These are phyloP conservation scores for Rhizopus sp. DNA, from an alignment of 371 early-diverging fungal genomes.

Conservation along the genomic window DNA sequence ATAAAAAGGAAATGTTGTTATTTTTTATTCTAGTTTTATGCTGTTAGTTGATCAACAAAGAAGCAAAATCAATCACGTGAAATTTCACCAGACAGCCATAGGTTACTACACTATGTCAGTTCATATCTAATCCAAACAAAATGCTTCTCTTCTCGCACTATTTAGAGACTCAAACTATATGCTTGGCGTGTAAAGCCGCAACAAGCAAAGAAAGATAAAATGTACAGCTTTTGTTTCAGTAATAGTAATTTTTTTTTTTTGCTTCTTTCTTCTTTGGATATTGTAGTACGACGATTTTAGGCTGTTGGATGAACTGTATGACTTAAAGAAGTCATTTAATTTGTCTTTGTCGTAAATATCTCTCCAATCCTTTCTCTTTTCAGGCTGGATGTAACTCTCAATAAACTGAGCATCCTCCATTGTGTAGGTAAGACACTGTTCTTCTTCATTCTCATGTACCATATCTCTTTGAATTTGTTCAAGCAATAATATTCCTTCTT, in stretches of 20 bases:
- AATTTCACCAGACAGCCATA: too few relatives aligned
- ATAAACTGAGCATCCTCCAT: slow-evolving; percentile 12
- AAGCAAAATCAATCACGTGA: too few relatives aligned
- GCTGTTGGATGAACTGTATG: slow-evolving; percentile 7
- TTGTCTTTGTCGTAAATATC: slow-evolving; percentile 11
- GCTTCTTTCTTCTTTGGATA: slow-evolving; percentile 13
- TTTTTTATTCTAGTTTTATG: too few relatives aligned
- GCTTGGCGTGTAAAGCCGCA: slow-evolving; percentile 14
- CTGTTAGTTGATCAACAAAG: too few relatives aligned
- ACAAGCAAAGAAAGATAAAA: slow-evolving; percentile 1
- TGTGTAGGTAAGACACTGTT: slow-evolving; percentile 6
- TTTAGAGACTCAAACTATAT: slow-evolving; percentile 13
- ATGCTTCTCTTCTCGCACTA: slow-evolving; percentile 7
- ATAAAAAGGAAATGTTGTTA: too few relatives aligned
- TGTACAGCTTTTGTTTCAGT: slow-evolving; percentile 10
- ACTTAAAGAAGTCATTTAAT: slow-evolving; percentile 10
- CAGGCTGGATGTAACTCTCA: slow-evolving; percentile 11
- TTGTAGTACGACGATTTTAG: slow-evolving; percentile 15
- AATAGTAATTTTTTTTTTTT: slow-evolving; percentile 9
- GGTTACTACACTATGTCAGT: slow-evolving; percentile 14
- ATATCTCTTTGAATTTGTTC: background rate
- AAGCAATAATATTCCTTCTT: too few relatives aligned
- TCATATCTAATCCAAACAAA: slow-evolving; percentile 15
- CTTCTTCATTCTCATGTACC: slow-evolving; percentile 9
- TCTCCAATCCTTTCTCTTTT: slow-evolving; percentile 15